These are phyloP conservation scores for Tetraselmis striata DNA, from an alignment of 139 green algal species.

Conservation along the genomic window DNA sequence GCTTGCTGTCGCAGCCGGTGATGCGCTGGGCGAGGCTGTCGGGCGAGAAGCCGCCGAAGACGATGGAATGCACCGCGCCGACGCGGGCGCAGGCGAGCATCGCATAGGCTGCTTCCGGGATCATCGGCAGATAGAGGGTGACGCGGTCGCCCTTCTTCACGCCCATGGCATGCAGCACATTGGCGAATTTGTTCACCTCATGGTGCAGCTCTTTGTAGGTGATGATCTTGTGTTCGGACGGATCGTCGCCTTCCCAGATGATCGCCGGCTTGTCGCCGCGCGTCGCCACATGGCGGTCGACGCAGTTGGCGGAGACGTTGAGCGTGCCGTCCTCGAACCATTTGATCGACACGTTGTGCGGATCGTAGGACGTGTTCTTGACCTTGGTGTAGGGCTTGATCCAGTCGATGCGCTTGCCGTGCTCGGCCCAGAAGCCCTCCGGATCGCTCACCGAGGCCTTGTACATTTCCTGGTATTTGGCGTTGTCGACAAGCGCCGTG, in stretches of 20 bases:
- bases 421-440: constrained; percentile 84
- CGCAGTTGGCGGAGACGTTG: constrained; percentile 78
- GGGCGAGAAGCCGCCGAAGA: constrained; percentile 57
- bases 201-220: constrained; percentile 1
- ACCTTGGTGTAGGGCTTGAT: no score
- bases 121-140: constrained; percentile 55
- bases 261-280: constrained; percentile 19
- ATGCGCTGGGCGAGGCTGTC: constrained; percentile 57
- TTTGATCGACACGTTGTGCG: constrained; percentile 35
- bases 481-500: no score
- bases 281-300: constrained; percentile 62
- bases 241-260: constrained; percentile 54
- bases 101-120: constrained; percentile 47
- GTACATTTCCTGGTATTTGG: constrained; percentile 87
- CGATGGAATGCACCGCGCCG: constrained; percentile 54
- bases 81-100: constrained; percentile 56
- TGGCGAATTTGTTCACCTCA: constrained; percentile 44
- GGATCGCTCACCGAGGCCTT: constrained; percentile 75
- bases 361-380: no score
- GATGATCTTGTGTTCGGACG: background rate
- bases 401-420: constrained; percentile 85
- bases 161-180: constrained; percentile 27
- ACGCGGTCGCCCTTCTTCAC: constrained; percentile 21
- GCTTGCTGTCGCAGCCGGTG: constrained; percentile 14
- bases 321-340: constrained; percentile 78